These are phyloP conservation scores for Zasmidium angulare DNA, from an alignment of 2,329 filamentous ascomycete genomes.

Conservation along the genomic window DNA sequence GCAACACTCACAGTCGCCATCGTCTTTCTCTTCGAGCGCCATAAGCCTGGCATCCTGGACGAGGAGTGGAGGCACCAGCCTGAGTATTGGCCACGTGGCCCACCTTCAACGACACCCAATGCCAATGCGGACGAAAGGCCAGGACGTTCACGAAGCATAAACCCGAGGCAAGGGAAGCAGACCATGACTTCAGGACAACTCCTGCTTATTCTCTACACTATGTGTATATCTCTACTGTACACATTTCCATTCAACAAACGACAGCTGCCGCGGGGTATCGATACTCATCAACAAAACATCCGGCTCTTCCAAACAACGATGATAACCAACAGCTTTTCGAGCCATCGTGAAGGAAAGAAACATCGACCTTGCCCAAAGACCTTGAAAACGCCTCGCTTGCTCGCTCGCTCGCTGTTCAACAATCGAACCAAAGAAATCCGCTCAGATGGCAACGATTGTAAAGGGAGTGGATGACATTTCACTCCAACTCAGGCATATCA, in stretches of 20 bases:
- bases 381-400: not conserved
- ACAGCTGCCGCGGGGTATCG: not conserved
- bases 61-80: too few relatives aligned
- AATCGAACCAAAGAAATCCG: not conserved
- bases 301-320: too few relatives aligned
- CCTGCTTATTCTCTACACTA: not conserved
- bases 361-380: not conserved
- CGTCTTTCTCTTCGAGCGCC: too few relatives aligned
- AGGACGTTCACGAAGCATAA: too few relatives aligned
- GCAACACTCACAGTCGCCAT: not conserved
- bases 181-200: not conserved
- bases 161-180: too few relatives aligned
- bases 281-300: not conserved
- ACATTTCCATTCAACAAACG: not conserved
- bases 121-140: too few relatives aligned
- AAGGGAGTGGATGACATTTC: not conserved
- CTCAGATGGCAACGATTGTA: not conserved
- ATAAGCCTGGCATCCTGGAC: too few relatives aligned
- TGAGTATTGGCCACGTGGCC: too few relatives aligned
- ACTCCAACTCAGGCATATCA: constrained; percentile 5
- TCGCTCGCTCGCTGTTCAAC: not conserved
- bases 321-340: not conserved
- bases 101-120: too few relatives aligned
- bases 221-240: not conserved
- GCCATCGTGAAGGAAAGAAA: not conserved